Evolutionary conservation across 2,329 filamentous ascomycete genomes (phyloP).

Genomic region (Colletotrichum graminicola): DNA sequence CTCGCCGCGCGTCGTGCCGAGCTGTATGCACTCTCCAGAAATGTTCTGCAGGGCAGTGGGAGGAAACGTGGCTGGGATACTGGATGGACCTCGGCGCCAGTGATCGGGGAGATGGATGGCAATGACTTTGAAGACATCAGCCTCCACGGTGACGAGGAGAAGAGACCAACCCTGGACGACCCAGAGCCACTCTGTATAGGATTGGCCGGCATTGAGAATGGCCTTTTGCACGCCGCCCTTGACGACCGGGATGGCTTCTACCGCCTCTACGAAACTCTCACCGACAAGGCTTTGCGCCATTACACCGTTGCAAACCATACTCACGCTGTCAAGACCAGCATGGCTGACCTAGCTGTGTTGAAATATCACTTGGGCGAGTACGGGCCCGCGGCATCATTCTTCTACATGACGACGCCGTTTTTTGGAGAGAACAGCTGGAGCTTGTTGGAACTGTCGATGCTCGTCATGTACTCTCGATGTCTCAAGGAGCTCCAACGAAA

Average conservation of each 20-base stretch:
- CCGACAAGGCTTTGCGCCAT: conserved; percentile 84
- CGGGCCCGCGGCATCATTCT: conserved; percentile 78
- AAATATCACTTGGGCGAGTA: conserved; percentile 84
- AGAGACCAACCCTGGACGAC: conserved; percentile 29
- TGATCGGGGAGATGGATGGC: conserved; percentile 59
- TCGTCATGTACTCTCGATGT: conserved; percentile 87
- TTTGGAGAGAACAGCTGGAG: conserved; percentile 86
- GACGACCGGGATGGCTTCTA: conserved; percentile 74
- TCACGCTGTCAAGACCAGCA: conserved; percentile 81
- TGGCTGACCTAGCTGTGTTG: conserved; percentile 87
- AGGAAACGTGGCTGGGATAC: conserved; percentile 80
- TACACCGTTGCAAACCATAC: conserved; percentile 83
- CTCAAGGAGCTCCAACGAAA: conserved; percentile 80
- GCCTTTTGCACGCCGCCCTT: conserved; percentile 71
- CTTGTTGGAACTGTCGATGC: conserved; percentile 82
- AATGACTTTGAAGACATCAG: conserved; percentile 69
- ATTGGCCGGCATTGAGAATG: conserved; percentile 62
- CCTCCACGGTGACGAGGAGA: conserved; percentile 59
- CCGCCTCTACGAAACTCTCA: conserved; percentile 79
- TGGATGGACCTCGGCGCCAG: conserved; percentile 76
- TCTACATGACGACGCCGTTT: conserved; percentile 81
- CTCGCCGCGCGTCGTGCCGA: conserved; percentile 87
- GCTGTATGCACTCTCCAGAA: conserved; percentile 82
- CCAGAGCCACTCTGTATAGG: conserved; percentile 38
- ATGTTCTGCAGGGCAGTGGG: conserved; percentile 81